These are phyloP conservation scores for Podospora comata DNA, from an alignment of 495 filamentous ascomycete species.

Conservation along the genomic window DNA sequence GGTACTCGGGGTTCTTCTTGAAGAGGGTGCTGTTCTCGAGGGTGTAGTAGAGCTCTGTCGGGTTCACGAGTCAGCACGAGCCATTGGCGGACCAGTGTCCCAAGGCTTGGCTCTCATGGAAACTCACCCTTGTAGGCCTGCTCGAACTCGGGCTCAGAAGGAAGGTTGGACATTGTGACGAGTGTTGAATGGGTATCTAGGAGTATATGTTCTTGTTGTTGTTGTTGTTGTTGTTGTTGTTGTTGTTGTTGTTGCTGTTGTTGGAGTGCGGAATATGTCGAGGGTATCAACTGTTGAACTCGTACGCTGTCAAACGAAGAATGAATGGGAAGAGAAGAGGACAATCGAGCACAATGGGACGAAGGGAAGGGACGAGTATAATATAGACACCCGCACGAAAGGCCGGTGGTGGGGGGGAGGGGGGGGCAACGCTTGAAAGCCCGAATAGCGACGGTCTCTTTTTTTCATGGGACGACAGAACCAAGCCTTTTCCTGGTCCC, in stretches of 20 bases:
- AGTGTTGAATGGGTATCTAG: constrained; percentile 13
- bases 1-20: constrained; percentile 89
- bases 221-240: not conserved
- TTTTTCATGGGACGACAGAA: not conserved
- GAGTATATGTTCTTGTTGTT: not conserved
- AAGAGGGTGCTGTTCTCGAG: constrained; percentile 94
- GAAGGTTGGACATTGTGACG: constrained; percentile 74
- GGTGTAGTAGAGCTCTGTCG: constrained; percentile 82
- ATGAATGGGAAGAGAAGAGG: constrained; percentile 13
- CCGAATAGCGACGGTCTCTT: constrained; percentile 7
- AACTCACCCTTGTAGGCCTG: constrained; percentile 89
- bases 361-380: constrained; percentile 16
- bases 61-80: constrained; percentile 14
- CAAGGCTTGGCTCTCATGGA: not conserved
- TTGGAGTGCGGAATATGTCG: constrained; percentile 7
- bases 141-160: constrained; percentile 94
- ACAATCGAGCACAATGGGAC: constrained; percentile 6
- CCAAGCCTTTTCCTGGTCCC: constrained; percentile 1
- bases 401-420: constrained; percentile 12
- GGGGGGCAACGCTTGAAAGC: not conserved
- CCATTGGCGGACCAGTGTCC: not conserved
- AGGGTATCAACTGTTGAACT: constrained; percentile 20
- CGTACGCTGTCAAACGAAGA: constrained; percentile 13
- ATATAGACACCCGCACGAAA: constrained; percentile 17
- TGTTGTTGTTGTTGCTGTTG: not conserved